Evolutionary conservation across 768 basidiomycete species (phyloP), one percentile per base, ranked within the genome.

Genomic region (Tremella yokohamensis): DNA sequence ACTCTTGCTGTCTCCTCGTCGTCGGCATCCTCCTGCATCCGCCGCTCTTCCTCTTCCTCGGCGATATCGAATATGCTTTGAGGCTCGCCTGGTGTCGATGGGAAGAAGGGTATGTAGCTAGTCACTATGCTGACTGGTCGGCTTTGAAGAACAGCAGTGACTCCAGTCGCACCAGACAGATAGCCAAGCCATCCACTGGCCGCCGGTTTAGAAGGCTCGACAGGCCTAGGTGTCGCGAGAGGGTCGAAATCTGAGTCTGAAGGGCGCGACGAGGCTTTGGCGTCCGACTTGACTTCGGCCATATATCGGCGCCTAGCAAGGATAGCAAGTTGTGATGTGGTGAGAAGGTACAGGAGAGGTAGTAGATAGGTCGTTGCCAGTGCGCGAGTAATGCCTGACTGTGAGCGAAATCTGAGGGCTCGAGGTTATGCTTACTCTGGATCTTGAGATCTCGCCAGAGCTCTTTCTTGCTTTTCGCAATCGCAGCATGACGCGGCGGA

Each of bases 381-480:
- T 15, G 89, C 86, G 54, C 93, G 82, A 1, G 92, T 94, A 58
- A 97, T 83, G 6, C 90, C 91, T 96, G 16, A 38, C 6, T 52
- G 38, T 52, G 16, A 52, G 51, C 20, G 62, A 38, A 8, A 3
- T 8, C 25, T 19, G 26, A 19, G 8, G 3, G 51, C 8, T 34
- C 12, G 22, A 34, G 26, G 22, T 11, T 19, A 79, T 83, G 48
- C 69, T n/a, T n/a, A 87, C 89, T 85, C 29, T 93, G 84, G 38
- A 91, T 83, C 75, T 96, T 97, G 38, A 96, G 83, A 76, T 96
- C 90, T 57, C 85, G 85, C 94, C 94, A 98, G 7, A 98, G 79
- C 67, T 68, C 64, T 47, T 65, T 72, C 61, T 69, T 74, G 49
- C 64, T 70, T 49, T 59, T 69, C 37, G 34, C 29, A n/a, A 19